Evolutionary conservation across 1,284 basidiomycete species (phyloP).

Genomic region (Sutorius eximius): DNA sequence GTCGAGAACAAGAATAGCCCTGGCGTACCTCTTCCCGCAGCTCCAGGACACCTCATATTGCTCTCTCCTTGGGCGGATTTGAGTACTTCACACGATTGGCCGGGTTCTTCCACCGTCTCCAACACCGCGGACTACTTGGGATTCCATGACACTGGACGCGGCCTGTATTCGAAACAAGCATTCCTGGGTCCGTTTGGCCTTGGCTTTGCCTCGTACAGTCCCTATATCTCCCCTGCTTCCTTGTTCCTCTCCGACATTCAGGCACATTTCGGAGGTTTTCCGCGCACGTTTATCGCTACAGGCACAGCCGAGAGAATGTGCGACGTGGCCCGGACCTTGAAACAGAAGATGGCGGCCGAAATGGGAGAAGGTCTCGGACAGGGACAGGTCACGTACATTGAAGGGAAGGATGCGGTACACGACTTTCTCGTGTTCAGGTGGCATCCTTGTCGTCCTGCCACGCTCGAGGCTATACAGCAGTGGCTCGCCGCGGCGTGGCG

Average conservation of each 20-base stretch:
- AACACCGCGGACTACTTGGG: conserved; percentile 22
- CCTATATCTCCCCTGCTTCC: conserved; percentile 21
- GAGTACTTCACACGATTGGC: conserved; percentile 25
- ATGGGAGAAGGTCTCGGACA: conserved; percentile 37
- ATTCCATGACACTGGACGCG: conserved; percentile 4
- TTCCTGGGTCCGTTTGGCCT: conserved; percentile 21
- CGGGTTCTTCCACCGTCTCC: conserved; percentile 27
- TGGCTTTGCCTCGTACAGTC: conserved; percentile 12
- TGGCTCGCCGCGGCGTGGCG: conserved; percentile 25
- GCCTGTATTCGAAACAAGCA: conserved; percentile 12
- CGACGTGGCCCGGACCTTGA: conserved; percentile 33
- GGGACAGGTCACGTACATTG: conserved; percentile 46
- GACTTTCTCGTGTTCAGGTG: conserved; percentile 51
- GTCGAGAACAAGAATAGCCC: conserved; percentile 23
- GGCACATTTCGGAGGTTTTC: conserved; percentile 35
- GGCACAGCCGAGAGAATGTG: conserved; percentile 36
- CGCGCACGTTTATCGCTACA: conserved; percentile 36
- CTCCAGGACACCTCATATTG: conserved; percentile 42
- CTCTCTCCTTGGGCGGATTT: conserved; percentile 50
- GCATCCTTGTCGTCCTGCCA: conserved; percentile 45
- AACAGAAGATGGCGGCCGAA: conserved; percentile 39
- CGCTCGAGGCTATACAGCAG: conserved; percentile 52
- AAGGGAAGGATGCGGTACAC: conserved; percentile 53
- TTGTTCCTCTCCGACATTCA: conserved; percentile 1
- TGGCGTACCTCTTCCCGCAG: conserved; percentile 31